Base-by-base conservation (phyloP, 257 asterid species). In the Petrea volubilis region DNA sequence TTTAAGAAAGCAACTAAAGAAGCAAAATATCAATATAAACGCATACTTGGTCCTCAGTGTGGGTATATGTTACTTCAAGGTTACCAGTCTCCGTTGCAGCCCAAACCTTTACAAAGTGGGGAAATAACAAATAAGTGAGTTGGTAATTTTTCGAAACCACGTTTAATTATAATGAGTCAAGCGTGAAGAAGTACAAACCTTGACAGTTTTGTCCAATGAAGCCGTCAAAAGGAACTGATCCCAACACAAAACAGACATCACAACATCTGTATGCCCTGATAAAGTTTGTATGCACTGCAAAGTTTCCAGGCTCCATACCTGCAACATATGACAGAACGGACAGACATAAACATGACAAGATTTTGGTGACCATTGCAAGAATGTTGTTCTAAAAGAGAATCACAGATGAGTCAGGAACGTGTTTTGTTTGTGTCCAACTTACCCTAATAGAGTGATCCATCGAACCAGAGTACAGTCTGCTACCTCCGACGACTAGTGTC, bases 161-260 rank as follows among this genome's bases (percentile, higher is more conserved):
- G 52, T 21, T 14, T 17, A n/a, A 41, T 21, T 29, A 28, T 14
- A 41, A 18, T 9, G 38, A n/a, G 24, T 20, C 40, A 33, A 57
- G 71, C 70, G 56, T 27, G 38, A 29, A 24, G 59, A 61, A 71
- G 62, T 53, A 68, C 66, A 25, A 36, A 91, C 98, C 96, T 90
- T 95, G 5, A 92, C 81, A 13, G 99, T 95, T 80, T 82, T 84
- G 82, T 95, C 99, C 79, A 95, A 72, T 17, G 99, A 95, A 84
- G 98, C 95, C 6, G 98, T 84, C 72, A 95, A 81, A 64, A 95
- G 98, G 84, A 95, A 95, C 71, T 90, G 96, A 74, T 95, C 99
- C 99, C 99, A 95, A 58, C 99, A 92, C 69, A 95, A 82, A 84
- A 95, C 88, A 68, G 98, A 95, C 98, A 93, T 95, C 72, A 95